Conservation (phyloP, 2,329 filamentous ascomycete species). For the Ramularia endophylla region DNA sequence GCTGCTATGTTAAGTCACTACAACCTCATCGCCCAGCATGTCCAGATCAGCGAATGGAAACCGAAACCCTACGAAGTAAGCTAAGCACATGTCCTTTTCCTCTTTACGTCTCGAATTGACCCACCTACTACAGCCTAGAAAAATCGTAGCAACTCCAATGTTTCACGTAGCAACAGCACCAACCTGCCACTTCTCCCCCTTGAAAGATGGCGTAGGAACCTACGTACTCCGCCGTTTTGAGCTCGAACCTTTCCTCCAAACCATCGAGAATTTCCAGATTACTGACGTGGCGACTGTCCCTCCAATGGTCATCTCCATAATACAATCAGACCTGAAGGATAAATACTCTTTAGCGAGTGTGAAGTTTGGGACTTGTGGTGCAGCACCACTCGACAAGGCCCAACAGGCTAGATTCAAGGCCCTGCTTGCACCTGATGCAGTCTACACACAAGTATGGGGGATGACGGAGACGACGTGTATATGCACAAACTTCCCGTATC, state of each 20-base stretch:
- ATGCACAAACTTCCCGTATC: conserved; percentile 56
- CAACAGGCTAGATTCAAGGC: conserved; percentile 59
- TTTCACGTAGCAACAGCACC: conserved; percentile 46
- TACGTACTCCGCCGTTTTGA: conserved; percentile 46
- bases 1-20: conserved; percentile 52
- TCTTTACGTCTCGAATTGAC: too few species aligned
- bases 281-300: conserved; percentile 64
- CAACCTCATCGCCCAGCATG: conserved; percentile 51
- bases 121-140: not conserved
- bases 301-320: conserved; percentile 62
- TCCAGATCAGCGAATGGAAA: conserved; percentile 38
- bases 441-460: conserved; percentile 14
- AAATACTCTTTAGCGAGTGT: conserved; percentile 69
- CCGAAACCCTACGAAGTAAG: conserved; percentile 16
- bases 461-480: conserved; percentile 57
- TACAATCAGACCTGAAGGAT: conserved; percentile 54
- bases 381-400: conserved; percentile 69
- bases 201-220: conserved; percentile 31
- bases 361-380: conserved; percentile 61
- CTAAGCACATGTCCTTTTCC: too few species aligned
- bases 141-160: conserved; percentile 40
- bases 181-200: conserved; percentile 30
- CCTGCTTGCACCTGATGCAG: conserved; percentile 49
- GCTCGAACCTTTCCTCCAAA: conserved; percentile 47
- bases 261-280: conserved; percentile 65